Evolutionary conservation across 108 stramenopile genomes (phyloP), one percentile per base, ranked within the genome.

Genomic region (Skeletonema tropicum): DNA sequence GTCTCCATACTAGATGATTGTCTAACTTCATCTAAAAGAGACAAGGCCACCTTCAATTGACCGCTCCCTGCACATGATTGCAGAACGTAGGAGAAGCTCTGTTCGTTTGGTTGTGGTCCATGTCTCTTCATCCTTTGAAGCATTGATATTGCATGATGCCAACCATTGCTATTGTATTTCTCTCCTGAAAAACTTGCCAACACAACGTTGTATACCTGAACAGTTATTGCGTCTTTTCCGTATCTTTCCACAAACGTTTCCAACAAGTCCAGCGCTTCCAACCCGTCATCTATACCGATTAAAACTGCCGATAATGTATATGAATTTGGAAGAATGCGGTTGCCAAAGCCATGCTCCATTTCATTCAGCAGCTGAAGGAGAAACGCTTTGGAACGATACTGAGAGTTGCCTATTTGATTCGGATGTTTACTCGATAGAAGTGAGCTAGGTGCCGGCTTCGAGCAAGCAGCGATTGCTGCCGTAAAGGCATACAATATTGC

Each of bases 101-200:
- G 59, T 21, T 77, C 69, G 38, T 79, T 88, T 3, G 88, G 91
- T 25, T 41, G 35, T 5, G 88, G 72, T 2, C 88, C 77, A 3
- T 77, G 49, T 8, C 74, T 63, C 68, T 68, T 77, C 85, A 92
- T 90, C 21, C 71, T 49, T 12, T 82, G 76, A 58, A 85, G 65
- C 17, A 88, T 39, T 12, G 82, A 62, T 6, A 88, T 57, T 2
- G 86, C 88, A 15, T 60, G 74, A 70, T 89, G 85, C 86, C 86
- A 92, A 21, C 75, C 85, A 39, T 75, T 38, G 15, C 39, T 59
- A 19, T 26, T 66, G 26, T 46, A 30, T 42, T 19, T 42, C 42
- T 29, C 23, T 30, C 39, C 41, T 9, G 57, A 63, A n/a, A 41
- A 73, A 48, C 62, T 41, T 21, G 30, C 62, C 2, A 49, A n/a